Evolutionary conservation across 305 asterid genomes (phyloP).

Genomic region (Rubia tinctorum): DNA sequence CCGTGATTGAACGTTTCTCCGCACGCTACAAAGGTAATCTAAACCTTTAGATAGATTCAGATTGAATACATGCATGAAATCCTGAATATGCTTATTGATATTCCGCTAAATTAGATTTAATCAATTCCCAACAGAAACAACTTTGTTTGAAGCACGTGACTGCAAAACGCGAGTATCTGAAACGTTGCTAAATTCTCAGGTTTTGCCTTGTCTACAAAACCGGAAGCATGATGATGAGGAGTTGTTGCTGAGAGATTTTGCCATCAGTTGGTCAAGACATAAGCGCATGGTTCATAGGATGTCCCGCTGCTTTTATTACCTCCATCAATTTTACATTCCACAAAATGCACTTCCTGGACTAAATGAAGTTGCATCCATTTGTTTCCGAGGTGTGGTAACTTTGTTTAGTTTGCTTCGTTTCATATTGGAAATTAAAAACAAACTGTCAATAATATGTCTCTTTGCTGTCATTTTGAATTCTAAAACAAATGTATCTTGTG

Average conservation of each 20-base stretch:
- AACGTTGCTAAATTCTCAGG: neutral
- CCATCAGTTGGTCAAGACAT: neutral
- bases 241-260: slow-evolving; percentile 1
- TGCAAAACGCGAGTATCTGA: neutral
- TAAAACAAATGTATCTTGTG: no score
- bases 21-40: no score
- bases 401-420: neutral
- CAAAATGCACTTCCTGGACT: neutral
- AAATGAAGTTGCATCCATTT: neutral
- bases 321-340: neutral
- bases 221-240: neutral
- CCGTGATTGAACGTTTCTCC: no score
- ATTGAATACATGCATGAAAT: no score
- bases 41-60: no score
- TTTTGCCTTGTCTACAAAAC: slow-evolving; percentile 8
- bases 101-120: no score
- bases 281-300: neutral
- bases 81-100: no score
- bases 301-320: neutral
- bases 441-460: no score
- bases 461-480: no score
- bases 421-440: no score
- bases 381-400: neutral
- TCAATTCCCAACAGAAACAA: no score
- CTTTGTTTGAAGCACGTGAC: neutral